Base-by-base conservation (phyloP, 2,329 filamentous ascomycete species). In the Karstenula rhodostoma region DNA sequence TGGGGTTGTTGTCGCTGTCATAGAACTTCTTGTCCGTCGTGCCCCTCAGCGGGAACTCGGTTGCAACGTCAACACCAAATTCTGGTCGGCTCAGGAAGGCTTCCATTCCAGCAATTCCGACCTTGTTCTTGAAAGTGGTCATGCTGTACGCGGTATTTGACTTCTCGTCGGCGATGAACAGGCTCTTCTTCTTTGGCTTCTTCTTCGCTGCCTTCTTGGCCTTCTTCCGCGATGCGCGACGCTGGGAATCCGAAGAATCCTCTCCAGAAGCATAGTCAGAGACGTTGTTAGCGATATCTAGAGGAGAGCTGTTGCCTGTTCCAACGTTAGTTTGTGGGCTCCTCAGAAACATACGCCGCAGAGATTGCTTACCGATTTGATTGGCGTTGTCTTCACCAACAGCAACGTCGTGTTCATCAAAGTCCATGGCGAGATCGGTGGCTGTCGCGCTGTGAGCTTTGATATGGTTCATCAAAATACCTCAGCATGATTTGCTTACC, bases 41-140 rank as follows among this genome's bases (percentile, higher is more conserved):
- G 23, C 2, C 13, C 5, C 2, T 29, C 12, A 6, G 4, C 15
- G 47, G 47, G 8, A 33, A 50, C 29, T 50, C 27, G 6, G 29
- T n/a, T 0, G 33, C 29, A 13, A 50, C 29, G 25, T 50, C 29
- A 25, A 50, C 19, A 6, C 25, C 25, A 22, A 50, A 50, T 12
- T 27, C 23, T 19, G 27, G 23, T 2, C 17, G 47, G 9, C 9
- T 35, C 9, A 50, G 15, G 17, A 50, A 50, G 3, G 27, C 29
- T n/a, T 50, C 9, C 47, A 50, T 50, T 7, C 47, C 29, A 50
- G 47, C 6, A 22, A 50, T 35, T 15, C 47, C 47, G n/a, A 50
- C 17, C 29, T 23, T 32, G 17, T 50, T 50, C 29, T 19, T 50
- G 47, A 50, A 50, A 4, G 47, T 50, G 5, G 29, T 10, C 12